Percentiles rank a stretch among this genome's conserved stretches.
Evolutionary conservation across 805 yeast genomes (phyloP).

Genomic region (Metschnikowia continentalis): DNA sequence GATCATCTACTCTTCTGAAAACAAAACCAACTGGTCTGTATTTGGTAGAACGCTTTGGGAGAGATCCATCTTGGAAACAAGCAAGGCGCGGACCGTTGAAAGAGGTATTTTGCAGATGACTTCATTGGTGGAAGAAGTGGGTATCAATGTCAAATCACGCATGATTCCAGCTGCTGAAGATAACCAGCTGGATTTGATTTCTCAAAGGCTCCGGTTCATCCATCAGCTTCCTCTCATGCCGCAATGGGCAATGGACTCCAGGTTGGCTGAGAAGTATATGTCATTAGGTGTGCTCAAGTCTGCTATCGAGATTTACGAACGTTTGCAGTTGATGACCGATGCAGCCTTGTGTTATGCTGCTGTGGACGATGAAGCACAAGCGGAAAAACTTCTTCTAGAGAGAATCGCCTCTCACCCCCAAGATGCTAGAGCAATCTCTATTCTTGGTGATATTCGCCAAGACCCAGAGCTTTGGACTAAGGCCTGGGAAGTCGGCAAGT

Average conservation of each 20-base stretch:
- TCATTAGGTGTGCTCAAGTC: conserved; percentile 79
- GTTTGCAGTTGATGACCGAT: conserved; percentile 72
- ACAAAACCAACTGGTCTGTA: conserved; percentile 63
- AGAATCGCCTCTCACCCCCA: conserved; percentile 56
- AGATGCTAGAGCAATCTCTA: conserved; percentile 79
- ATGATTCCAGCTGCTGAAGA: conserved; percentile 44
- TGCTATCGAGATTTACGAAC: conserved; percentile 83
- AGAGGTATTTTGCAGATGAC: conserved; percentile 93
- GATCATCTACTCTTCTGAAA: conserved; percentile 48
- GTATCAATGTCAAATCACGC: conserved; percentile 57
- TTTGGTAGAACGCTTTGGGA: conserved; percentile 86
- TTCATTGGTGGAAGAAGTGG: conserved; percentile 83
- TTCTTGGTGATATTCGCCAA: conserved; percentile 78
- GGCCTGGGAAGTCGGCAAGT: conserved; percentile 83
- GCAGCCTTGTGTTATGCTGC: conserved; percentile 90
- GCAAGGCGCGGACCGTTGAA: conserved; percentile 80
- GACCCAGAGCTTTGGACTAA: conserved; percentile 75
- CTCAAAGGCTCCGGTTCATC: conserved; percentile 60
- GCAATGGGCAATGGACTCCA: conserved; percentile 78
- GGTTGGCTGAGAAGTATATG: conserved; percentile 81
- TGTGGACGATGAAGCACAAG: conserved; percentile 66
- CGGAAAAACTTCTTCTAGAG: conserved; percentile 52
- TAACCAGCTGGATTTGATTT: conserved; percentile 30
- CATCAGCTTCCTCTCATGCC: conserved; percentile 77
- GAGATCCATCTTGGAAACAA: conserved; percentile 78